phyloP scores from a whole-genome alignment of 2,329 filamentous ascomycete species.

The Hymenoscyphus fraxineus region DNA sequence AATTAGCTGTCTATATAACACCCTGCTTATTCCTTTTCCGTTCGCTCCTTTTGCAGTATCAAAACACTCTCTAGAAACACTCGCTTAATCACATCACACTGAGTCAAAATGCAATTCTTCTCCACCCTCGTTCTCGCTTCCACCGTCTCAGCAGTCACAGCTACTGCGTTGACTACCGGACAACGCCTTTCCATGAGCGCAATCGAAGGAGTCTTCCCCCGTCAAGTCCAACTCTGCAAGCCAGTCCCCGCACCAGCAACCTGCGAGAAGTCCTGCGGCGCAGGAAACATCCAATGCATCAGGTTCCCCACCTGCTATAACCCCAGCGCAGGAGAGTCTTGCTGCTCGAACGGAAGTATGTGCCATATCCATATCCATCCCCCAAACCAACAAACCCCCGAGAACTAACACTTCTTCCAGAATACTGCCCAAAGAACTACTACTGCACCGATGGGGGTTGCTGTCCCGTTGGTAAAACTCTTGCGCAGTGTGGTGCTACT shows the following conservation, averaged over 20 bases:
- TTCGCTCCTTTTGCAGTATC: background rate
- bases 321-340: background rate
- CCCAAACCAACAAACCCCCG: background rate
- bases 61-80: background rate
- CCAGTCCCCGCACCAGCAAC: background rate
- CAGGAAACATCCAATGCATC: background rate
- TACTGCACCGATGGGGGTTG: background rate
- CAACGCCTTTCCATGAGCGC: background rate
- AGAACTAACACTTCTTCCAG: background rate
- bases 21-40: background rate
- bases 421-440: background rate
- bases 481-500: background rate
- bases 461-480: background rate
- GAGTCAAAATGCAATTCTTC: background rate
- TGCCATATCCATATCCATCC: background rate
- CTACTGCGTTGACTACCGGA: background rate
- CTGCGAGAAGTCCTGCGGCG: constrained; percentile 1
- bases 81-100: background rate
- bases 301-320: background rate
- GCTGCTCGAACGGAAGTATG: constrained; percentile 2
- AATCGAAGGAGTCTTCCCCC: background rate
- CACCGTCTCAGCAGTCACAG: background rate
- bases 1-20: background rate
- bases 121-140: background rate
- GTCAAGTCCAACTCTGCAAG: background rate